A percentile compares a stretch with the other conserved stretches of the same genome.
Conservation (phyloP, 225 moss, liverwort and hornwort genomes). For the Pseudoscleropodium purum region DNA sequence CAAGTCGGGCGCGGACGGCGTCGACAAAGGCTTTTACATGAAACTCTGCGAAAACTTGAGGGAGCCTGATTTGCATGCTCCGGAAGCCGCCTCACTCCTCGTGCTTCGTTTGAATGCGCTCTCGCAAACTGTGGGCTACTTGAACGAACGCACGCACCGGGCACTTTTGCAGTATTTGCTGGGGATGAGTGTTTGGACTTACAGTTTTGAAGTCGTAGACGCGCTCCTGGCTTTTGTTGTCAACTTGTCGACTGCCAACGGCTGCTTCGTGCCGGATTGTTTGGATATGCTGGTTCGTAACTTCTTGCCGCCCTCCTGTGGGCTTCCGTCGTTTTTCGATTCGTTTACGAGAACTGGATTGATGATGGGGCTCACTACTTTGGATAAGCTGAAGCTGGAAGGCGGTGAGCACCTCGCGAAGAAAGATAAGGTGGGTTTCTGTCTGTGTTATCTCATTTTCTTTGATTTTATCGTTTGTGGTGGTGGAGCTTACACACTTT, state of each 20-base stretch:
- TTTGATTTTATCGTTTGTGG: not conserved
- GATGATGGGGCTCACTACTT: slow-evolving; percentile 52
- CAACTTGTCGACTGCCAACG: slow-evolving; percentile 86
- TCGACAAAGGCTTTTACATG: slow-evolving; percentile 52
- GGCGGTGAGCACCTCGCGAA: slow-evolving; percentile 51
- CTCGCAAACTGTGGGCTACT: slow-evolving; percentile 64
- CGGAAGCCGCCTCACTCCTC: slow-evolving; percentile 32
- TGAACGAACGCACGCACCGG: slow-evolving; percentile 64
- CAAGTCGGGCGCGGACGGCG: slow-evolving; percentile 28
- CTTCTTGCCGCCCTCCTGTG: slow-evolving; percentile 91
- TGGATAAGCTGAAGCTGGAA: slow-evolving; percentile 52
- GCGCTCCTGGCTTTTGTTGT: slow-evolving; percentile 75
- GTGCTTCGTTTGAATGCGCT: slow-evolving; percentile 57
- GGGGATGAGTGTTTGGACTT: slow-evolving; percentile 91
- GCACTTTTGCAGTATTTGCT: slow-evolving; percentile 62
- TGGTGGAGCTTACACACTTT: not conserved
- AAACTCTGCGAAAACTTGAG: slow-evolving; percentile 60
- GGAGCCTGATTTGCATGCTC: slow-evolving; percentile 44
- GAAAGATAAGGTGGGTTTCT: slow-evolving; percentile 41
- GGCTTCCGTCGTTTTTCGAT: slow-evolving; percentile 71
- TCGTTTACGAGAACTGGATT: slow-evolving; percentile 54
- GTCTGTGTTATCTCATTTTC: not conserved
- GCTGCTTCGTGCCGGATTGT: slow-evolving; percentile 70
- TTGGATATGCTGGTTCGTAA: slow-evolving; percentile 95
- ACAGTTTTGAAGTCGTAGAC: slow-evolving; percentile 55